These are phyloP conservation scores for Pyrus betulifolia DNA, from an alignment of 306 rosid genomes.

Conservation along the genomic window DNA sequence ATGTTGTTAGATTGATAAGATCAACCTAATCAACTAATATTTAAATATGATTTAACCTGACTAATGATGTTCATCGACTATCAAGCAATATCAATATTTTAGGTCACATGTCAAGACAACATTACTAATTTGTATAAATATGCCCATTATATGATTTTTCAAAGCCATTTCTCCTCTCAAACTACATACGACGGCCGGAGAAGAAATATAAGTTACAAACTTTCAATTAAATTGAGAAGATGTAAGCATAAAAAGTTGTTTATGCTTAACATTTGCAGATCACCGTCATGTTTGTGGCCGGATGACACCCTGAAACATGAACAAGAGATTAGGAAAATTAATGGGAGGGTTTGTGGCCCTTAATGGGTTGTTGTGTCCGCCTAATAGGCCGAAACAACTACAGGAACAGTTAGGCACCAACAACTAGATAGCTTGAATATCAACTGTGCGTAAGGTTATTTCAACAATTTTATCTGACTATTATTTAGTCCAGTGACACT, in stretches of 20 bases:
- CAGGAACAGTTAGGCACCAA: no score
- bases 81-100: not conserved
- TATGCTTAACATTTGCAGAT: not conserved
- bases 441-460: no score
- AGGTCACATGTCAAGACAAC: not conserved
- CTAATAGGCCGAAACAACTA: no score
- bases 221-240: not conserved
- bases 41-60: not conserved
- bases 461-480: no score
- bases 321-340: not conserved
- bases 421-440: no score
- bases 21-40: not conserved
- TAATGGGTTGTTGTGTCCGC: not conserved
- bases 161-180: no score
- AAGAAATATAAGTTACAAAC: not conserved
- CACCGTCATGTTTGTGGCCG: not conserved
- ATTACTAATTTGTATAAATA: not conserved
- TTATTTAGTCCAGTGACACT: not conserved
- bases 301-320: not conserved
- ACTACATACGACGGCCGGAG: no score
- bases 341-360: not conserved
- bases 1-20: not conserved
- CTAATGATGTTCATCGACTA: not conserved
- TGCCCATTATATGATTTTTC: no score
- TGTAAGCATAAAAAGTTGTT: not conserved